Percentiles rank a stretch among this genome's conserved stretches.
Conservation (phyloP, 257 asterid species). For the Agastache rugosa region DNA sequence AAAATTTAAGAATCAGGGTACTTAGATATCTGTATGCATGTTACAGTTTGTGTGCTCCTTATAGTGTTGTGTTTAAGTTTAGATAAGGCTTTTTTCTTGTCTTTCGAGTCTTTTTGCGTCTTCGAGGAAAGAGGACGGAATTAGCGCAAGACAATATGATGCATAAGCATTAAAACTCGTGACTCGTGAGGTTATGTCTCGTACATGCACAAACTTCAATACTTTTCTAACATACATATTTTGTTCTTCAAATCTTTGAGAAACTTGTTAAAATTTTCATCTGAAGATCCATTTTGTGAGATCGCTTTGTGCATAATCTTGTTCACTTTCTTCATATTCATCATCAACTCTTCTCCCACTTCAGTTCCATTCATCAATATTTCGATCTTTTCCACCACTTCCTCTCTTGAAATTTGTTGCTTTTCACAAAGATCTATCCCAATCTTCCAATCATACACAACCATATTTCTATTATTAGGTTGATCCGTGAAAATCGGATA, state of each 20-base stretch:
- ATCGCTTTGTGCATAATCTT: background rate
- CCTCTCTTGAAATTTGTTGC: background rate
- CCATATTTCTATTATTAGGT: background rate
- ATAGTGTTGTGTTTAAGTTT: too few relatives aligned
- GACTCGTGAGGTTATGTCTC: too few relatives aligned
- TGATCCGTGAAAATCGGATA: constrained; percentile 2
- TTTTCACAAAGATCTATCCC: constrained; percentile 21
- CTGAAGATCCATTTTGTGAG: constrained; percentile 4
- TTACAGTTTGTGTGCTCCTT: too few relatives aligned
- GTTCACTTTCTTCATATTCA: constrained; percentile 3
- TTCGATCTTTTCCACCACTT: background rate
- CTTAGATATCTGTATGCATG: too few relatives aligned
- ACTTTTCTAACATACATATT: background rate
- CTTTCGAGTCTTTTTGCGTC: too few relatives aligned
- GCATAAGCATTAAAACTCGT: too few relatives aligned
- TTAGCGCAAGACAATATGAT: too few relatives aligned
- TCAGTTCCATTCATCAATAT: background rate
- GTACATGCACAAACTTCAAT: too few relatives aligned
- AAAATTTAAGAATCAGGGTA: too few relatives aligned
- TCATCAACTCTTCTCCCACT: background rate
- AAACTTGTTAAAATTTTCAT: background rate
- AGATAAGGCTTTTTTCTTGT: too few relatives aligned
- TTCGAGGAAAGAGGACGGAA: too few relatives aligned
- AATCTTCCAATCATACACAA: constrained; percentile 12
- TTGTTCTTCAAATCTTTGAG: constrained; percentile 1